Percentiles rank a stretch among this genome's conserved stretches.
Evolutionary conservation across 371 early-diverging fungal species (phyloP).

Genomic region (Mucor mucedo): DNA sequence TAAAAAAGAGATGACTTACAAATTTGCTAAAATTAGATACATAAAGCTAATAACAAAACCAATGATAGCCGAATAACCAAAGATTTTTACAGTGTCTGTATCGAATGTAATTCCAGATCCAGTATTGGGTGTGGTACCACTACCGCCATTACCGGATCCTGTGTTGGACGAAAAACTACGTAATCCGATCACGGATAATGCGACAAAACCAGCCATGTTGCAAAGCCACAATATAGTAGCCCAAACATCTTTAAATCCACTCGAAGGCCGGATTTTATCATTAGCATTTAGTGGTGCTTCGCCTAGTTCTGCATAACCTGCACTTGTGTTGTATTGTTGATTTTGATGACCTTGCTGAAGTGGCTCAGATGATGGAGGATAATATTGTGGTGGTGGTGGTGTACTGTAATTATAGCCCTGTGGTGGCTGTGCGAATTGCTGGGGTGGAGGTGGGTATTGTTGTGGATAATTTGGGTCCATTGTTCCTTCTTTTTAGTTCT

Average conservation of each 20-base stretch:
- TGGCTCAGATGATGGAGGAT: conserved; percentile 8
- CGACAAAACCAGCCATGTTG: conserved; percentile 68
- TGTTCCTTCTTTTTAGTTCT: neutral
- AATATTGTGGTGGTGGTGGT: conserved; percentile 17
- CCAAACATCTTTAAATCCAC: conserved; percentile 73
- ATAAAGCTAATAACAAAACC: conserved; percentile 61
- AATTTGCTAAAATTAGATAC: conserved; percentile 54
- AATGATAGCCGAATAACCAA: conserved; percentile 55
- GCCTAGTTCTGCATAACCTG: conserved; percentile 16
- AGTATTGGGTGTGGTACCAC: conserved; percentile 35
- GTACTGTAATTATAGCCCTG: conserved; percentile 2
- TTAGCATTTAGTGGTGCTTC: conserved; percentile 17
- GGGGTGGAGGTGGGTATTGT: conserved; percentile 18
- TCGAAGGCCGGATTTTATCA: conserved; percentile 38
- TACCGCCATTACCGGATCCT: too few species aligned
- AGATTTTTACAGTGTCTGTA: conserved; percentile 51
- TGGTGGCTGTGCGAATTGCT: conserved; percentile 9
- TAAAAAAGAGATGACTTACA: conserved; percentile 38
- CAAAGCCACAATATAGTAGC: conserved; percentile 64
- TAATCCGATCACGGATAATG: conserved; percentile 61
- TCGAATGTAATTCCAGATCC: conserved; percentile 37
- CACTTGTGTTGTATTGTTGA: conserved; percentile 11
- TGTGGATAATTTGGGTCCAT: conserved; percentile 13
- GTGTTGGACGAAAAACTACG: conserved; percentile 29
- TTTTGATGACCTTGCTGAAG: neutral